Evolutionary conservation across 164 flowering plant genomes (phyloP), one percentile per base, ranked within the genome.

Genomic region (Berberis vulgaris): DNA sequence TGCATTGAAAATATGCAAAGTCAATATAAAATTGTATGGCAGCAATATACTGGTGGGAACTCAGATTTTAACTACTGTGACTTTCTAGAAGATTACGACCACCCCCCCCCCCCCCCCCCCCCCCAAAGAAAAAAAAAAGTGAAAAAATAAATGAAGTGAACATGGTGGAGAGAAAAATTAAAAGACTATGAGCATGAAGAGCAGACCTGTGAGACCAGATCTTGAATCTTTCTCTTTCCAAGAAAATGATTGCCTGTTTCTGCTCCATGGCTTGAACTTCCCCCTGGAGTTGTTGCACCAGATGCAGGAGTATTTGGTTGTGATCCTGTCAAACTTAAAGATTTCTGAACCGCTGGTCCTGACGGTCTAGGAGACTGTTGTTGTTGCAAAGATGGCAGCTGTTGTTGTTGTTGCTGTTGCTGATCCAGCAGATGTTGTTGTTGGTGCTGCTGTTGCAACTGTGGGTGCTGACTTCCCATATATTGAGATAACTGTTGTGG

Each of bases 201-300:
- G 66, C 70, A 67, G 43, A 93, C 98, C 98, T 93, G 98, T 57
- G 96, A 78, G 67, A 88, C 97, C 72, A 93, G 66, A 78, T 93
- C 98, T 63, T 86, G 97, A 72, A 93, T 86, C 75, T 84, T 90
- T 76, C 98, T 81, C 80, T 93, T 93, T 61, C 98, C 97, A 74
- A 88, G 92, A 72, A 90, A 79, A 67, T 90, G 97, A 78, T 84
- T 93, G 66, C 82, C 82, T 58, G 87, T 86, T 76, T 90, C 97
- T 61, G 89, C 84, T 70, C 97, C 97, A 75, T 85, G 98, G 78
- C 98, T 93, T 57, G 96, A 84, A 77, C 97, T 90, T 2, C 97
- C 96, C 41, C 96, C 96, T 5, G 96, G 90, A 11, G 97, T 88
- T 42, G 94, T 85, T 64, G 89, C 72, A 47, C 94, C 92, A 57